These are phyloP conservation scores for Cetradonia linearis DNA, from an alignment of 495 filamentous ascomycete species.

Conservation along the genomic window DNA sequence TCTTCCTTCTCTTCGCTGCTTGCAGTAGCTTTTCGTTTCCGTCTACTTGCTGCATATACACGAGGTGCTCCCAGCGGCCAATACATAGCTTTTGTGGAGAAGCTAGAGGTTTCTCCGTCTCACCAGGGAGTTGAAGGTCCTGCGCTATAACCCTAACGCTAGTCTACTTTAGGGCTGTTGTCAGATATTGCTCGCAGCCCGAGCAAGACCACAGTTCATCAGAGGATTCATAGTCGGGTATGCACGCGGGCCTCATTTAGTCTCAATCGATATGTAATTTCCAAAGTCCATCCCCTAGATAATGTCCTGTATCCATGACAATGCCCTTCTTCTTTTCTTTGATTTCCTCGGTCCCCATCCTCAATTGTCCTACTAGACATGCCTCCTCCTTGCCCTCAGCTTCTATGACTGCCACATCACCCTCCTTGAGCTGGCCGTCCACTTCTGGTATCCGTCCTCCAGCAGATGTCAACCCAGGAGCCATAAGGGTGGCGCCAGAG, in stretches of 20 bases:
- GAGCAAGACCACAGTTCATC: background rate
- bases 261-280: slow-evolving; percentile 56
- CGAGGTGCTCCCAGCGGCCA: slow-evolving; percentile 89
- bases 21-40: slow-evolving; percentile 31
- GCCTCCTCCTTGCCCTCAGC: slow-evolving; percentile 91
- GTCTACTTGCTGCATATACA: slow-evolving; percentile 70
- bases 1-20: slow-evolving; percentile 34
- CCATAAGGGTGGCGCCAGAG: slow-evolving; percentile 87
- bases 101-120: background rate
- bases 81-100: slow-evolving; percentile 62
- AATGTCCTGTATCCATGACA: slow-evolving; percentile 87
- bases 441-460: slow-evolving; percentile 63
- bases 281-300: slow-evolving; percentile 91
- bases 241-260: background rate
- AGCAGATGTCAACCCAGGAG: slow-evolving; percentile 72
- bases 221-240: background rate
- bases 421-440: slow-evolving; percentile 51
- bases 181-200: background rate
- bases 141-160: slow-evolving; percentile 1
- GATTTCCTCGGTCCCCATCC: slow-evolving; percentile 82
- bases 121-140: background rate
- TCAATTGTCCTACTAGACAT: slow-evolving; percentile 76
- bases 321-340: slow-evolving; percentile 88
- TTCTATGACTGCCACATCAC: slow-evolving; percentile 73
- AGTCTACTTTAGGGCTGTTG: background rate